Base-by-base conservation (phyloP, 2,329 filamentous ascomycete species). In the Graphilbum ipis-grandicollis region DNA sequence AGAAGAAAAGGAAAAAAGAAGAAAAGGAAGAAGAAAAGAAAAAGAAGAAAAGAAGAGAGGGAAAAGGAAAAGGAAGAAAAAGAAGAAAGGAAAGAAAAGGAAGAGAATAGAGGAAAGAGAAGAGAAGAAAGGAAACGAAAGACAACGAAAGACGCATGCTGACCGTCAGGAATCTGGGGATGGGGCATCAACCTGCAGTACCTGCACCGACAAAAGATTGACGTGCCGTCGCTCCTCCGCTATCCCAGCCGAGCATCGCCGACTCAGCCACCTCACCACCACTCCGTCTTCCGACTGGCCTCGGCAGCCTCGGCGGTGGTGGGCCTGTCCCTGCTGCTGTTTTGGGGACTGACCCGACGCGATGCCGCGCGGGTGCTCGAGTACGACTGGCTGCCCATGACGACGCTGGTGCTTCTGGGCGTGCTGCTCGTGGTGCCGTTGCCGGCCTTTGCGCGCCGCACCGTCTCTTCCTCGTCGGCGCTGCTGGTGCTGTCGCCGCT, bases 111-210 rank as follows among this genome's bases (percentile, higher is more conserved):
- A 7, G 4, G 17, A 19, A 4, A 21, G 6, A 23, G 13, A 14
- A 34, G 14, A 5, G 18, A 7, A n/a, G 5, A 21, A 18, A 35
- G 17, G 12, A 19, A 2, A n/a, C n/a, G n/a, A n/a, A n/a, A n/a
- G n/a, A n/a, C n/a, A n/a, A n/a, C n/a, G n/a, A n/a, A n/a, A n/a
- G n/a, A n/a, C n/a, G n/a, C n/a, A n/a, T n/a, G n/a, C n/a, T n/a
- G n/a, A n/a, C n/a, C n/a, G 19, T 9, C 33, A 23, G 41, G 44
- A 34, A 32, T 34, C 50, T 96, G 88, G 88, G 85, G 83, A 54
- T 98, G 88, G 85, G 85, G 79, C 46, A 58, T 80, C 48, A 96
- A 94, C 60, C 72, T 96, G 30, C 85, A 94, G 53, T 86, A 83
- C 59, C 75, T 96, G 41, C 68, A 78, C 49, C 59, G 73, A 40